Evolutionary conservation across 2,329 filamentous ascomycete genomes (phyloP).

Genomic region (Aspergillus ochraceoroseus): DNA sequence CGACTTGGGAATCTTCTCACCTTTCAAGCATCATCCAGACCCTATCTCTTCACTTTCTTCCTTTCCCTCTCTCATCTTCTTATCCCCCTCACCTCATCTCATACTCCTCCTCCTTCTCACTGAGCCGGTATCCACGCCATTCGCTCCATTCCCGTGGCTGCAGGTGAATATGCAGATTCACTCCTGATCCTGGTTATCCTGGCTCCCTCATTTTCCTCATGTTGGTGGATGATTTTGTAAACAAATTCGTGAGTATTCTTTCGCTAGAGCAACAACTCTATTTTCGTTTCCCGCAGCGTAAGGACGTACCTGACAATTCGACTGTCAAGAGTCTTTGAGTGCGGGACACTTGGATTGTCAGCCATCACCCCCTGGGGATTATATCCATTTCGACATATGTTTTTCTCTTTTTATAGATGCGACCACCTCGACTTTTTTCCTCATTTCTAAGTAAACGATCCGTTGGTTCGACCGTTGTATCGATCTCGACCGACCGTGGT

Average conservation of each 20-base stretch:
- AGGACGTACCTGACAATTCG: constrained; percentile 2
- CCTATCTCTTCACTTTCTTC: constrained; percentile 8
- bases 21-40: too few species aligned
- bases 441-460: neutral
- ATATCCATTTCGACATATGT: too few species aligned
- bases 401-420: too few species aligned
- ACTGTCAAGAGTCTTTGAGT: constrained; percentile 4
- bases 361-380: neutral
- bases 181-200: constrained; percentile 15
- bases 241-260: constrained; percentile 2
- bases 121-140: constrained; percentile 12
- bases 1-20: constrained; percentile 12
- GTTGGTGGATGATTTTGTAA: constrained; percentile 6
- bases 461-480: neutral
- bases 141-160: constrained; percentile 20
- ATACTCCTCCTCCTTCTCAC: constrained; percentile 14
- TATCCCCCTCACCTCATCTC: constrained; percentile 13
- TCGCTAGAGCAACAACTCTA: too few species aligned
- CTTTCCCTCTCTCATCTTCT: constrained; percentile 18
- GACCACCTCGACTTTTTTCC: neutral
- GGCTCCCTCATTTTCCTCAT: constrained; percentile 9
- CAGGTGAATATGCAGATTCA: constrained; percentile 15
- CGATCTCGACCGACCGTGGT: too few species aligned
- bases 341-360: constrained; percentile 4
- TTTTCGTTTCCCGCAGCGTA: neutral